Base-by-base conservation (phyloP, 106 monocot genomes). In the Apostasia shenzhenica region DNA sequence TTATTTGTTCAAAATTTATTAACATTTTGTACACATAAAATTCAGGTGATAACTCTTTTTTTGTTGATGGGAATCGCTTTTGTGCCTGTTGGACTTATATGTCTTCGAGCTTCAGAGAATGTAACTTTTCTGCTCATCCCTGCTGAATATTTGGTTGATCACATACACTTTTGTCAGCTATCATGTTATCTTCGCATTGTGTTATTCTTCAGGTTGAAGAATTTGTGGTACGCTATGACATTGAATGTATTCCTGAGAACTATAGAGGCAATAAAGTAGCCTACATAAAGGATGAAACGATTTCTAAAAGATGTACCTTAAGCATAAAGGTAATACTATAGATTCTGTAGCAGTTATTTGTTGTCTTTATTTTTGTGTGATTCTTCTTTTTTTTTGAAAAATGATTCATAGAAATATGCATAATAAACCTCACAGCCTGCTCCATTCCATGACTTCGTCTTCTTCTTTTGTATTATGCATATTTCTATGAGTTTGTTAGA, bases 241-340 rank as follows among this genome's bases (percentile, higher is more conserved):
- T 46, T 64, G 91, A 91, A 14, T 95, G 95, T 71, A 63, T 95
- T 63, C 95, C 91, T 40, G 73, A 88, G 69, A 55, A 75, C 56
- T 91, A 86, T 80, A 81, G 77, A 80, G 68, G 70, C 61, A 91
- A 95, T 76, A 95, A 86, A 77, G 62, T 86, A 52, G 83, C 74
- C 4, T 95, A 91, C 70, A 91, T 91, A 54, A 91, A 82, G 68
- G 86, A 95, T 63, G 75, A 78, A 68, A 86, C 91, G 41, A 84
- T 95, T 78, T 86, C 91, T 42, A 95, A 95, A 76, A 91, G 88
- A 14, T 95, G 91, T 70, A 88, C 77, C 52, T 75, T 62, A 57
- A 62, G 45, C 26, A 68, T 89, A 66, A 88, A 85, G 84, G 95
- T 91, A 60, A 64, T 54, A 41, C 41, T 61, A 0, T 73, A 1